Evolutionary conservation across 768 basidiomycete genomes (phyloP).

Genomic region (Leccinum arenicola): DNA sequence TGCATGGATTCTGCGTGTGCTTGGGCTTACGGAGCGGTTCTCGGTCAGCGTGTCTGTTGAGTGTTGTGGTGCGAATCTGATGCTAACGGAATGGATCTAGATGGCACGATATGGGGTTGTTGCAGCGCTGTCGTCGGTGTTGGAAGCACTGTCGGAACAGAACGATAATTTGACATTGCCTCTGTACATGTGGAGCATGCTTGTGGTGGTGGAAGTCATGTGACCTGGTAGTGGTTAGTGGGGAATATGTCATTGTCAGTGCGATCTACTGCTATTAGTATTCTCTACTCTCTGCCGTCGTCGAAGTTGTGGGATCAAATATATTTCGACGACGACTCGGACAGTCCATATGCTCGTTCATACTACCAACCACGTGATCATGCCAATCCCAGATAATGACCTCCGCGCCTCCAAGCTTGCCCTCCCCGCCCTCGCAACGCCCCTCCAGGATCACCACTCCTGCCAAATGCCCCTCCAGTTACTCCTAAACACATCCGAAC

Average conservation of each 20-base stretch:
- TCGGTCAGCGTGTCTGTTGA: conserved; percentile 52
- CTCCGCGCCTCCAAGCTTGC: conserved; percentile 7
- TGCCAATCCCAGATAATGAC: conserved; percentile 27
- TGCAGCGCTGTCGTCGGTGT: conserved; percentile 59
- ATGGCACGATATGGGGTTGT: conserved; percentile 62
- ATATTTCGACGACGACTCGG: background rate
- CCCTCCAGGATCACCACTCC: conserved; percentile 22
- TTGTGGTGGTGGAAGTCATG: conserved; percentile 50
- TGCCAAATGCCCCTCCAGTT: conserved; percentile 36
- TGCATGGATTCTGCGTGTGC: conserved; percentile 67
- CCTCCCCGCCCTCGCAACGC: conserved; percentile 18
- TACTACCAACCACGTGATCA: conserved; percentile 23
- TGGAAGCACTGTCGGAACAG: conserved; percentile 92
- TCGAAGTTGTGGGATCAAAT: background rate
- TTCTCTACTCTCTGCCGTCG: background rate
- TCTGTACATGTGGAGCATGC: conserved; percentile 92
- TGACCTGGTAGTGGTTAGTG: conserved; percentile 23
- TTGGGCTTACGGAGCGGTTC: conserved; percentile 70
- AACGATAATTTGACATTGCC: conserved; percentile 97
- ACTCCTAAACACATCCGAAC: conserved; percentile 27
- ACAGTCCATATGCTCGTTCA: background rate
- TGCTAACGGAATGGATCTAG: conserved; percentile 41
- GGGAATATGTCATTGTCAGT: conserved; percentile 12
- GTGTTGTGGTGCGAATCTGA: conserved; percentile 1
- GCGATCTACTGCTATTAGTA: conserved; percentile 1